phyloP scores from a whole-genome alignment of 768 basidiomycete species.

The Mycena sanguinolenta region DNA sequence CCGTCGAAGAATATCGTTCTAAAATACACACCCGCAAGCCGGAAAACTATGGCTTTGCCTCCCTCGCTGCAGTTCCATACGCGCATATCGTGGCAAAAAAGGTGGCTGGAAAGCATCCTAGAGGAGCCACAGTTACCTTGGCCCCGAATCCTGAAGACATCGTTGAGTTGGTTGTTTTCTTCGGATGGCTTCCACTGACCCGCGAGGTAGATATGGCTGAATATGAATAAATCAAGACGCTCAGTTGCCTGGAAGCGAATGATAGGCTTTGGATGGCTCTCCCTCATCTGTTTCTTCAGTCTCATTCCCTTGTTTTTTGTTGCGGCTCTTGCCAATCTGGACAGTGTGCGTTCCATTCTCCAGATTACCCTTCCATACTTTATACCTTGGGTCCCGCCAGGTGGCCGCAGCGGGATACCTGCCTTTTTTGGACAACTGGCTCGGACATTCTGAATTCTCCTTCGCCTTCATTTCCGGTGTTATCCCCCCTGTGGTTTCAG shows the following conservation, averaged over 20 bases:
- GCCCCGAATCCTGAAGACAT: constrained; percentile 75
- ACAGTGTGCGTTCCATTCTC: constrained; percentile 59
- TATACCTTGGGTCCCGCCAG: constrained; percentile 43
- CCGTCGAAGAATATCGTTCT: constrained; percentile 79
- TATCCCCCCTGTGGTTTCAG: constrained; percentile 83
- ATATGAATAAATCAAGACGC: constrained; percentile 70
- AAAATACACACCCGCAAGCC: constrained; percentile 82
- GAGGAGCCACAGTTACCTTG: constrained; percentile 77
- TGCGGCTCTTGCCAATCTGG: constrained; percentile 86
- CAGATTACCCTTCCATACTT: not conserved
- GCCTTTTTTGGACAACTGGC: constrained; percentile 74
- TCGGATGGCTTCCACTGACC: constrained; percentile 15
- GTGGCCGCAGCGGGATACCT: constrained; percentile 64
- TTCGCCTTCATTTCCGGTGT: constrained; percentile 87
- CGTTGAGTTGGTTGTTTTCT: constrained; percentile 55
- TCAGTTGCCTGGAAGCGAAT: constrained; percentile 66
- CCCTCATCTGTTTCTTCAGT: constrained; percentile 82
- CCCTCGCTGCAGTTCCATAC: constrained; percentile 89
- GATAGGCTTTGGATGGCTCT: constrained; percentile 76
- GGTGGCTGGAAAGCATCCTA: constrained; percentile 76
- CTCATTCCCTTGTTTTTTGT: constrained; percentile 86
- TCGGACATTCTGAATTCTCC: constrained; percentile 63
- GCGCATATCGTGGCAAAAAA: constrained; percentile 88
- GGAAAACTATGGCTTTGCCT: constrained; percentile 93
- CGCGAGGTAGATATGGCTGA: constrained; percentile 79